Percentiles rank a stretch among this genome's conserved stretches.
Conservation (phyloP, 2,329 filamentous ascomycete species). For the Phyllachora maydis region DNA sequence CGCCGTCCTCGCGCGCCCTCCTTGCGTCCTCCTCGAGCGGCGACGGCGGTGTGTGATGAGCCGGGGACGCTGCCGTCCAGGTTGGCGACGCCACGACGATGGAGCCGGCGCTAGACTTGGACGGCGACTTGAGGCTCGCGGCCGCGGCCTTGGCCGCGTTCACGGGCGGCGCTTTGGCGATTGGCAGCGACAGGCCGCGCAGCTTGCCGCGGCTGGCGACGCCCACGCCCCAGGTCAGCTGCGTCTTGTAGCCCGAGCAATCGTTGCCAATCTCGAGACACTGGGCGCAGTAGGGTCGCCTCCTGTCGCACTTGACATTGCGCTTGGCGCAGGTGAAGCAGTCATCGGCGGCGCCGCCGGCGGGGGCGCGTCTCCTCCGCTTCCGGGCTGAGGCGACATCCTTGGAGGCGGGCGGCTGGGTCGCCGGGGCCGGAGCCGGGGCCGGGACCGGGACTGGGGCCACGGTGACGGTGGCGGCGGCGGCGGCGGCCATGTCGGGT, state of each 20-base stretch:
- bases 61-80: too few relatives aligned
- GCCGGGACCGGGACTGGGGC: constrained; percentile 21
- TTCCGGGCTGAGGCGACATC: constrained; percentile 35
- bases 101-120: constrained; percentile 20
- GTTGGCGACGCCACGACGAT: too few relatives aligned
- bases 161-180: constrained; percentile 38
- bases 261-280: constrained; percentile 83
- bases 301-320: constrained; percentile 70
- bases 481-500: not conserved
- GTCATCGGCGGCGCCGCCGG: constrained; percentile 78
- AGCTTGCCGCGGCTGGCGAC: constrained; percentile 92
- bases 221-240: constrained; percentile 88
- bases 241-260: constrained; percentile 91
- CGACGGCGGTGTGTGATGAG: constrained; percentile 1
- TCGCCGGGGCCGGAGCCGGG: constrained; percentile 23
- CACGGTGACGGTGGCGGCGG: constrained; percentile 22
- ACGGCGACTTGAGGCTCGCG: constrained; percentile 16
- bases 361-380: constrained; percentile 70
- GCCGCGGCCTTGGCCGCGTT: constrained; percentile 26
- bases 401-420: constrained; percentile 13
- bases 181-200: constrained; percentile 60
- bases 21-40: constrained; percentile 8
- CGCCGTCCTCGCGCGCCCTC: too few relatives aligned
- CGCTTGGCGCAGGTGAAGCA: constrained; percentile 86
- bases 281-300: constrained; percentile 84